Evolutionary conservation across 257 asterid genomes (phyloP).

Genomic region (Nicotiana knightiana): DNA sequence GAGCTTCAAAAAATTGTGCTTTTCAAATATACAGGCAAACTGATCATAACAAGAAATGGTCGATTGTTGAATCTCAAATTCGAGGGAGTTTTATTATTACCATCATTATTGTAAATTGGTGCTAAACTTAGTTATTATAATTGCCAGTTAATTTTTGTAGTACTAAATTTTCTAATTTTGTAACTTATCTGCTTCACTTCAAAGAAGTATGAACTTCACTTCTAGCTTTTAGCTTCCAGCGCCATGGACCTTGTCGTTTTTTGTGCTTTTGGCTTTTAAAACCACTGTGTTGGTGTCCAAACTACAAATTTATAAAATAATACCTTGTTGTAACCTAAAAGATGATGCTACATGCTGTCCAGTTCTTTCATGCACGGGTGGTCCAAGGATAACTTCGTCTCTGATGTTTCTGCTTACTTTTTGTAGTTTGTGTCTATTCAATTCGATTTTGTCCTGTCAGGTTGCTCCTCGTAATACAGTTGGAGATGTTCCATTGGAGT

Average conservation of each 20-base stretch:
- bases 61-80: not conserved
- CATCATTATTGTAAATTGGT: not conserved
- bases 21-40: not conserved
- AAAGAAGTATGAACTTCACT: not conserved
- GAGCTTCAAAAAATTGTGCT: not conserved
- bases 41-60: not conserved
- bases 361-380: not conserved
- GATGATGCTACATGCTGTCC: not conserved
- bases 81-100: not conserved
- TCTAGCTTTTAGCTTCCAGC: not conserved
- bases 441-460: slow-evolving; percentile 29
- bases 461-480: slow-evolving; percentile 88
- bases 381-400: not conserved
- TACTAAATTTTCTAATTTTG: not conserved
- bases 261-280: not conserved
- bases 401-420: not conserved
- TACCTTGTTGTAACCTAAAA: not conserved
- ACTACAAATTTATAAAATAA: not conserved
- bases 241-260: not conserved
- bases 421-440: not conserved
- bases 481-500: slow-evolving; percentile 79
- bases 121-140: not conserved
- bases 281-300: not conserved
- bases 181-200: not conserved
- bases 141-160: not conserved